A percentile compares a stretch with the other conserved stretches of the same genome.
These are phyloP conservation scores for Hypoxylon sp. DNA, from an alignment of 2,329 filamentous ascomycete species.

Conservation along the genomic window DNA sequence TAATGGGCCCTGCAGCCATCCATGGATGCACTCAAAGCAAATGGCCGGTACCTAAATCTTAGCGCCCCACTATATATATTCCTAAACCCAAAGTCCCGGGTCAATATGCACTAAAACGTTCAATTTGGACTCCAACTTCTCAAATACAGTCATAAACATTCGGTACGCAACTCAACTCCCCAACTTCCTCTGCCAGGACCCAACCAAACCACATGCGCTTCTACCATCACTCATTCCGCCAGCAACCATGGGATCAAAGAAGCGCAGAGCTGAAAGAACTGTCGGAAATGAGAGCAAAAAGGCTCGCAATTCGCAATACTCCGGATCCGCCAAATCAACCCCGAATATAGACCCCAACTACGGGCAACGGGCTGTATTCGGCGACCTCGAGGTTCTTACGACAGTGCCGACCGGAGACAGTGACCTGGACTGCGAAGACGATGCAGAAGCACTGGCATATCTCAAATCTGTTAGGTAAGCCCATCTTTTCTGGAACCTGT, in stretches of 20 bases:
- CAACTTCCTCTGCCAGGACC: too few species aligned
- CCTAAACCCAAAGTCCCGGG: too few species aligned
- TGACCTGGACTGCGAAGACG: slow-evolving; percentile 67
- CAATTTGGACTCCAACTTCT: too few species aligned
- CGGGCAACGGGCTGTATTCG: slow-evolving; percentile 70
- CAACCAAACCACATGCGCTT: background rate
- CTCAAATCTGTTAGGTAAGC: slow-evolving; percentile 70
- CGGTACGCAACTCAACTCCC: too few species aligned
- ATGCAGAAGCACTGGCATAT: slow-evolving; percentile 69
- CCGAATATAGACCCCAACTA: slow-evolving; percentile 62
- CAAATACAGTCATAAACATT: background rate
- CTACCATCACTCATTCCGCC: background rate
- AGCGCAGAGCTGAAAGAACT: slow-evolving; percentile 46
- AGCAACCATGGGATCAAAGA: slow-evolving; percentile 43
- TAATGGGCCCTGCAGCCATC: too few species aligned
- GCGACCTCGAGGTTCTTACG: slow-evolving; percentile 62
- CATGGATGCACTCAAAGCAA: too few species aligned
- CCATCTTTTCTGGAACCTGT: slow-evolving; percentile 6
- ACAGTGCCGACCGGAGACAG: slow-evolving; percentile 54
- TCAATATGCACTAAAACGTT: too few species aligned
- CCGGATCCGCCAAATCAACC: slow-evolving; percentile 24
- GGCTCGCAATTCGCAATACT: slow-evolving; percentile 35
- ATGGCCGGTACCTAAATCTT: too few species aligned
- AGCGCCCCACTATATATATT: too few species aligned
- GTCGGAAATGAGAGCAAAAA: slow-evolving; percentile 39